These are phyloP conservation scores for Adansonia madagascariensis DNA, from an alignment of 441 rosid species.

Conservation along the genomic window DNA sequence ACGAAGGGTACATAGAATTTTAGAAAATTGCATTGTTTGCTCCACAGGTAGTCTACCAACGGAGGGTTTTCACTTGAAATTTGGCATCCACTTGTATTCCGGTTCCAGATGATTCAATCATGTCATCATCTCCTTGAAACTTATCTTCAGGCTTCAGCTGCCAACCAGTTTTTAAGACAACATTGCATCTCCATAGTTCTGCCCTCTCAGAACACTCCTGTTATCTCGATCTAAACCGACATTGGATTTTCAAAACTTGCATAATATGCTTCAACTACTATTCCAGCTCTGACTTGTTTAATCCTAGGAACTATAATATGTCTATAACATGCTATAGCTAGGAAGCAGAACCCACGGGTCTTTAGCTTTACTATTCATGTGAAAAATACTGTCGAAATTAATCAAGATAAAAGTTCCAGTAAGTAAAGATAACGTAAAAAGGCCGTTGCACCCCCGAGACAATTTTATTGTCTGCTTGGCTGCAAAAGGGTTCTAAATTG, in stretches of 20 bases:
- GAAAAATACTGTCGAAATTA: no score
- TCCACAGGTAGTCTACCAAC: background rate
- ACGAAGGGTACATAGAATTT: background rate
- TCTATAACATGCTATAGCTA: background rate
- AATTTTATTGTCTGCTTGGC: background rate
- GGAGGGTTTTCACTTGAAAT: background rate
- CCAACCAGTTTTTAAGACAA: background rate
- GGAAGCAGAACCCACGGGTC: background rate
- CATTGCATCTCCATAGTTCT: background rate
- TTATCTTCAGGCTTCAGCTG: background rate
- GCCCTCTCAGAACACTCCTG: background rate
- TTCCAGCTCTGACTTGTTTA: no score
- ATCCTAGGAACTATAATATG: no score
- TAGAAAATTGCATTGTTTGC: background rate
- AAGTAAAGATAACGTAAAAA: background rate
- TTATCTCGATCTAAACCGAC: background rate
- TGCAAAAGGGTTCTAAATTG: background rate
- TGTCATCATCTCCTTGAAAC: background rate
- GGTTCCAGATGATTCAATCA: no score
- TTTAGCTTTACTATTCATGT: no score
- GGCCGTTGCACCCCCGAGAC: background rate
- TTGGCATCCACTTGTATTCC: no score
- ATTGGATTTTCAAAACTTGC: background rate
- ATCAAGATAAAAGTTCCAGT: background rate
- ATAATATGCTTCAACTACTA: background rate